Evolutionary conservation across 345 rosid genomes (phyloP).

Genomic region (Eucalyptus pauciflora): DNA sequence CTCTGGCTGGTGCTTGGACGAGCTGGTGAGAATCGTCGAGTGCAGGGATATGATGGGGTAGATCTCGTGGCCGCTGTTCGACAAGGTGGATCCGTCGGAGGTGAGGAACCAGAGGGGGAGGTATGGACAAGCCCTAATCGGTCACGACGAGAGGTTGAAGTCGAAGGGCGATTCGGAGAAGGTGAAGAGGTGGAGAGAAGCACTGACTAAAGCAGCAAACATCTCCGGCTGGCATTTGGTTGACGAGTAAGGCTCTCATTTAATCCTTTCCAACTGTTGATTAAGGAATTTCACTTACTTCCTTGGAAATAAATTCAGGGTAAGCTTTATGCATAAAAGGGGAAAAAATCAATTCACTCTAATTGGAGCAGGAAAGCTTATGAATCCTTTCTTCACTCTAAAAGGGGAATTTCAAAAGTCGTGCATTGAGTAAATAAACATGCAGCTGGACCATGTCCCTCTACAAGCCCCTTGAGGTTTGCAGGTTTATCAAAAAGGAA

Average conservation of each 20-base stretch:
- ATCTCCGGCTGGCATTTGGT: background rate
- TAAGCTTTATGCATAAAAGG: background rate
- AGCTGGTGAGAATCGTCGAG: constrained; percentile 1
- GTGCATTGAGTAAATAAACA: background rate
- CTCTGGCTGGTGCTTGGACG: constrained; percentile 10
- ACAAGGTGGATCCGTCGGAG: constrained; percentile 3
- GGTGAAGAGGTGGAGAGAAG: constrained; percentile 3
- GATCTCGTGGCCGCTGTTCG: constrained; percentile 1
- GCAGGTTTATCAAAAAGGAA: background rate
- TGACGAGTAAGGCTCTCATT: background rate
- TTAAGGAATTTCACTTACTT: background rate
- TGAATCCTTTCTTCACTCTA: background rate
- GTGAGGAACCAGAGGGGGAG: background rate
- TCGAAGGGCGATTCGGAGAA: background rate
- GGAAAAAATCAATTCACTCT: background rate
- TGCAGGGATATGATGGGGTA: background rate
- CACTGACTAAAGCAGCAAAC: background rate
- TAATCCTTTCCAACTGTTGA: background rate
- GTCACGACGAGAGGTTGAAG: background rate
- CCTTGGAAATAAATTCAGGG: background rate
- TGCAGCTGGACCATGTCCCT: background rate
- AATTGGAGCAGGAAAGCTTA: background rate
- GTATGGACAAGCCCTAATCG: background rate
- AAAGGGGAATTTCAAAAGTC: background rate
- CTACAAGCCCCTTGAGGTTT: background rate